Base-by-base conservation (phyloP, 148 eudicot genomes). In the Amaranthus palmeri region DNA sequence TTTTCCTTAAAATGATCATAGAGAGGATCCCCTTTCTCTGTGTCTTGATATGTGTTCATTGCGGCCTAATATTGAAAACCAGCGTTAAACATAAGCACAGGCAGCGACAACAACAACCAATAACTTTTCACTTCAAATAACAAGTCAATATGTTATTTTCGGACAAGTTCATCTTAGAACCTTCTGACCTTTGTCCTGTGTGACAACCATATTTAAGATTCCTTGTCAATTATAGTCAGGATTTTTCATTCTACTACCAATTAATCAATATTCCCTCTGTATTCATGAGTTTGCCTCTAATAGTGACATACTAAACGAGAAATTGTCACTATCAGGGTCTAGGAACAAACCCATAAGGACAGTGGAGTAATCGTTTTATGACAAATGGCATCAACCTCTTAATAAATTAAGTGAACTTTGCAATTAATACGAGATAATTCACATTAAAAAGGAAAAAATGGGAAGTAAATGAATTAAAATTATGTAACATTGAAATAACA, bases 1-100 rank as follows among this genome's bases (percentile, higher is more conserved):
- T 86, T 85, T 56, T 82, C 96, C 75, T 84, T 83, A 54, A 96
- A 90, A 76, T 96, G 97, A 67, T 85, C 86, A 79, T 86, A 90
- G 63, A 96, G 77, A 60, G 92, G 86, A 86, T 92, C 99, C 57
- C 81, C 88, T 71, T 84, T 79, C 66, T 83, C 74, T 77, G 85
- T 85, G 74, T 88, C 99, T 78, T 92, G 81, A 68, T 69, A 82
- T 51, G 82, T 84, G 73, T 83, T 92, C 90, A 90, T 89, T 52
- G 97, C 97, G 36, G 97, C 99, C 99, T 95, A 74, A 57, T 75
- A 74, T 71, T 46, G 53, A 78, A 67, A 72, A 46, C 7, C 47
- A n/a, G 65, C 65, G 53, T 25, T 49, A 51, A 66, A 55, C 9
- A 6, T 36, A 65, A 58, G 42, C 62, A 58, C 41, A 58, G 36